Percentiles rank a stretch among this genome's conserved stretches.
phyloP scores from a whole-genome alignment of 495 filamentous ascomycete species.

The Lentithecium fluviatile region DNA sequence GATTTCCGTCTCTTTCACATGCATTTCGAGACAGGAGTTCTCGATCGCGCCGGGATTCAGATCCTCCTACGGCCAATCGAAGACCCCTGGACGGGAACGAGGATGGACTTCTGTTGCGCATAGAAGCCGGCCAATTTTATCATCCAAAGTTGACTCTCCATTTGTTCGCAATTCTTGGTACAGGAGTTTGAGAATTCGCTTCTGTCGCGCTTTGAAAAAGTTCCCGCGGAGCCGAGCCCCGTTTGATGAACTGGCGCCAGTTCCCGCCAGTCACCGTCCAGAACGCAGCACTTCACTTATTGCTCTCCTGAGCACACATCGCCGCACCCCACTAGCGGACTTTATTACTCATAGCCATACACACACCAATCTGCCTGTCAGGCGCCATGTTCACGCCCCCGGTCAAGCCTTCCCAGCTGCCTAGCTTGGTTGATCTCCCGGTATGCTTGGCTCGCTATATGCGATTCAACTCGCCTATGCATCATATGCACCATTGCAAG shows the following conservation, averaged over 20 bases:
- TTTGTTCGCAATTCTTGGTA: no score
- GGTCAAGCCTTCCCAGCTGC: constrained; percentile 18
- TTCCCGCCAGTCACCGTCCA: constrained; percentile 13
- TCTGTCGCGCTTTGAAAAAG: background rate
- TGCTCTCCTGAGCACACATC: constrained; percentile 1
- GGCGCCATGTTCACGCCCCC: constrained; percentile 11
- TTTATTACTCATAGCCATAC: constrained; percentile 8
- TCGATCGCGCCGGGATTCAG: no score
- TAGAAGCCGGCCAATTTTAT: no score
- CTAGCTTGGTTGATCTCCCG: constrained; percentile 31
- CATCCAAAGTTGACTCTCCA: no score
- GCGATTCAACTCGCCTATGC: constrained; percentile 2
- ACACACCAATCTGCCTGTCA: constrained; percentile 6
- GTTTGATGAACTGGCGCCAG: constrained; percentile 28
- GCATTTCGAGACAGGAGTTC: no score
- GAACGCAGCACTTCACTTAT: background rate
- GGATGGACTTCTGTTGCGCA: no score
- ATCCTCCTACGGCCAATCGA: no score
- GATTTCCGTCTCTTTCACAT: no score
- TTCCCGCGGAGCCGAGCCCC: background rate
- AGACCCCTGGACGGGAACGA: no score
- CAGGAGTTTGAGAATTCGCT: background rate
- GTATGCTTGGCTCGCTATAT: background rate
- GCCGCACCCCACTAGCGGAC: background rate
- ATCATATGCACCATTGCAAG: constrained; percentile 19